These are phyloP conservation scores for Lactarius deliciosus DNA, from an alignment of 768 basidiomycete species.

Conservation along the genomic window DNA sequence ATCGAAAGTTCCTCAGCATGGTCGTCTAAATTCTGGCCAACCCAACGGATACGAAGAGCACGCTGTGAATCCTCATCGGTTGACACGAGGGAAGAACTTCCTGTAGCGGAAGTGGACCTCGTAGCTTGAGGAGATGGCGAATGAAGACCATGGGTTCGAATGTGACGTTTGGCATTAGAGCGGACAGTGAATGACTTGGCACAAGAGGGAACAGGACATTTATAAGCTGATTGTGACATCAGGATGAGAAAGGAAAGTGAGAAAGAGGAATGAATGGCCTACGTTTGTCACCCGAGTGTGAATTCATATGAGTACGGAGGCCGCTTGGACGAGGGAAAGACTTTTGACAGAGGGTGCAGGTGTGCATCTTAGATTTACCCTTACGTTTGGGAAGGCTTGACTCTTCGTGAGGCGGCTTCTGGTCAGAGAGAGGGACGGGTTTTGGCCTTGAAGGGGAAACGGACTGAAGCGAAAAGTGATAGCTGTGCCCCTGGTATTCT, in stretches of 20 bases:
- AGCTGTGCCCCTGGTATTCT: constrained; percentile 26
- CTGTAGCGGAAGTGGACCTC: neutral
- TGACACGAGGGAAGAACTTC: constrained; percentile 5
- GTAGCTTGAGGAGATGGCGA: constrained; percentile 30
- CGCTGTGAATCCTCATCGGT: constrained; percentile 22
- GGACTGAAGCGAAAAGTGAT: constrained; percentile 23
- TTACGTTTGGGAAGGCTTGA: constrained; percentile 18
- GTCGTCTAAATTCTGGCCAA: constrained; percentile 19
- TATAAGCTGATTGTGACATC: constrained; percentile 34
- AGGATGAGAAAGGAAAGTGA: neutral
- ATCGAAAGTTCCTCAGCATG: constrained; percentile 8
- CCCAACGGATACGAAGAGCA: constrained; percentile 27
- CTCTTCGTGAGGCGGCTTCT: constrained; percentile 10
- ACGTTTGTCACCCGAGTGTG: constrained; percentile 46
- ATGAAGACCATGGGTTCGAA: constrained; percentile 70
- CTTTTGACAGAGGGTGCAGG: constrained; percentile 40
- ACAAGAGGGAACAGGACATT: constrained; percentile 60
- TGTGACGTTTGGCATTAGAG: constrained; percentile 77
- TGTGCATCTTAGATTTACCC: constrained; percentile 44
- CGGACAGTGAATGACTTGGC: constrained; percentile 70
- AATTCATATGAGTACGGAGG: constrained; percentile 46
- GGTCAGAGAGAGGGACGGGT: constrained; percentile 12
- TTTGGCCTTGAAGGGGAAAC: constrained; percentile 18
- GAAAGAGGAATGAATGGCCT: constrained; percentile 28
- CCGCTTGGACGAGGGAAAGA: constrained; percentile 45